Base-by-base conservation (phyloP, 352 stramenopile genomes). In the Globisporangium cederbergense region DNA sequence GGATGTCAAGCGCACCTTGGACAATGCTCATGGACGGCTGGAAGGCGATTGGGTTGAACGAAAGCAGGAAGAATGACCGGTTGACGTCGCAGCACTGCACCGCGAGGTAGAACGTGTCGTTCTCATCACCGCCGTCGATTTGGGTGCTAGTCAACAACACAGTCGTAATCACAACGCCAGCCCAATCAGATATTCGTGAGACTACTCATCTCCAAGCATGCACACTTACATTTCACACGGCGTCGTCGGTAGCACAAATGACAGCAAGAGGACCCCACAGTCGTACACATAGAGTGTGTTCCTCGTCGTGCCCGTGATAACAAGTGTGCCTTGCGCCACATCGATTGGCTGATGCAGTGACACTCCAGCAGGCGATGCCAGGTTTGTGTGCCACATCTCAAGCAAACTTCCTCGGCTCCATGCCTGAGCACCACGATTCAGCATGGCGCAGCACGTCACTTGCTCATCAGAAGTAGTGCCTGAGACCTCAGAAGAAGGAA, bases 11-110 rank as follows among this genome's bases (percentile, higher is more conserved):
- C 74, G 64, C 64, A 84, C 78, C 76, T 50, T 84, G 63, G 18
- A 88, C 65, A 16, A 86, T 69, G 51, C 68, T 64, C 62, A 88
- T 78, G 2, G 73, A 72, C 9, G 65, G 54, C 14, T 73, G 64
- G 14, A 71, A 40, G 11, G 60, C 42, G 3, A n/a, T 60, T n/a
- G 72, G 65, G 45, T 66, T 74, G 67, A 91, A 77, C 8, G 61
- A 70, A 4, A 91, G 50, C 40, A 91, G 53, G 53, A 81, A 85
- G 53, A 84, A 85, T 11, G 75, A 88, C 2, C 72, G 68, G 4
- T 78, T 70, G 13, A 45, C 46, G 53, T 90, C 75, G 2, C 65
- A 67, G 61, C 83, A 90, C 11, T 71, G 69, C 13, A 91, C 71
- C 10, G 68, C 70, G 0, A 87, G 43, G 34, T 69, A 55, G 20